phyloP scores from a whole-genome alignment of 805 yeast genomes.

The Metschnikowia proteae region DNA sequence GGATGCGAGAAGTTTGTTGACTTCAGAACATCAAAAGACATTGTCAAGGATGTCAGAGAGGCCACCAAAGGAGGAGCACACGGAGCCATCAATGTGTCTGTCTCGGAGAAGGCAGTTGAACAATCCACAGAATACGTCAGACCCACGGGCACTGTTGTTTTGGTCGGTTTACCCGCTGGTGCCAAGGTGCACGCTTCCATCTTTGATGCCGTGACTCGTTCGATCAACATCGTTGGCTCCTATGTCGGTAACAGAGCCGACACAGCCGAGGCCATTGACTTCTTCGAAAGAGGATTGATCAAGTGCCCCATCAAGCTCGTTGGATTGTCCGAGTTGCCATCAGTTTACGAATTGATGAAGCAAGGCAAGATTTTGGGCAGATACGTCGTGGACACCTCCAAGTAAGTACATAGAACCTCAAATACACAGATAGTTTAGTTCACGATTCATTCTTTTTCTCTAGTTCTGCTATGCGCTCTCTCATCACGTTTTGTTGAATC shows the following conservation, averaged over 20 bases:
- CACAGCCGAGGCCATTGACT: slow-evolving; percentile 43
- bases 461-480: slow-evolving; percentile 35
- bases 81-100: slow-evolving; percentile 47
- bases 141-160: slow-evolving; percentile 40
- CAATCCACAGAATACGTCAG: slow-evolving; percentile 42
- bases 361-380: slow-evolving; percentile 42
- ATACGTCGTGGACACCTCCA: slow-evolving; percentile 42
- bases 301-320: slow-evolving; percentile 41
- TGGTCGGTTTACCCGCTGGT: slow-evolving; percentile 46
- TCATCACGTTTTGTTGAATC: slow-evolving; percentile 53
- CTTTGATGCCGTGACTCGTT: slow-evolving; percentile 39
- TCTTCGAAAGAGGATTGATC: slow-evolving; percentile 42
- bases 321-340: slow-evolving; percentile 39
- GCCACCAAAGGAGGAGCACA: slow-evolving; percentile 63
- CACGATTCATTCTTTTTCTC: slow-evolving; percentile 13
- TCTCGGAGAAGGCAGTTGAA: slow-evolving; percentile 47
- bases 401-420: slow-evolving; percentile 17
- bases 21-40: slow-evolving; percentile 50
- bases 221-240: slow-evolving; percentile 39
- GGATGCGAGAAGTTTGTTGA: slow-evolving; percentile 67
- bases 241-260: slow-evolving; percentile 47
- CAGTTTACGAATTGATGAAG: slow-evolving; percentile 39
- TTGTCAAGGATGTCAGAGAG: slow-evolving; percentile 40
- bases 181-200: slow-evolving; percentile 39
- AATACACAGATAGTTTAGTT: not conserved